Base-by-base conservation (phyloP, 1,139 yeast genomes). In the Sugiyamaella paludigena region DNA sequence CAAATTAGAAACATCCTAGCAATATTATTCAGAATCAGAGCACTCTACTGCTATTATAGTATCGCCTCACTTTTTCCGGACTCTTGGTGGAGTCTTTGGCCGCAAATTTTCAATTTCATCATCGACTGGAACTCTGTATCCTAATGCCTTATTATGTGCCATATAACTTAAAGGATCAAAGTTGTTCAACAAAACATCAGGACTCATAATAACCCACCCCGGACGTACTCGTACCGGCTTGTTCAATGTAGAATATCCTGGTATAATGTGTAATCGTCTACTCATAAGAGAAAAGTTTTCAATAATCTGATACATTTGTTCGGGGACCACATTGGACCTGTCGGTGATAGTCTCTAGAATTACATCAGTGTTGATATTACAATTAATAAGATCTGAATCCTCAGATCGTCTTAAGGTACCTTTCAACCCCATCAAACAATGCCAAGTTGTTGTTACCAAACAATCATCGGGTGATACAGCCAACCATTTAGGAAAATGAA, bases 341-440 rank as follows among this genome's bases (percentile, higher is more conserved):
- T 58, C 56, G 8, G 35, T 47, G 40, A 39, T 64, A 38, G 72
- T 69, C 58, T 82, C 82, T 65, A 92, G 75, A 52, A 84, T 84
- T 50, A 89, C 73, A 66, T 91, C 97, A 0, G 97, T 89, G 62
- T 91, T 95, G 34, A 89, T 80, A 62, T 91, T 91, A 68, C 98
- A 91, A 64, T 91, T 95, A 55, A 91, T 89, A 55, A 91, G 73
- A 64, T 87, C 89, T 27, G 78, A 78, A 67, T 91, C 97, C 0
- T 84, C 81, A 1, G 95, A 80, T 58, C 97, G 77, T 61, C 96
- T 75, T 10, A 91, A 91, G 0, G 97, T 91, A 5, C 97, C 97
- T 2, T 96, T 89, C 49, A 91, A 85, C 58, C 97, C 92, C 96
- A 91, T 87, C 84, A 96, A 86, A 61, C 97, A 91, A 67, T 91